Base-by-base conservation (phyloP, 1,284 basidiomycete genomes). In the Somion occarium region DNA sequence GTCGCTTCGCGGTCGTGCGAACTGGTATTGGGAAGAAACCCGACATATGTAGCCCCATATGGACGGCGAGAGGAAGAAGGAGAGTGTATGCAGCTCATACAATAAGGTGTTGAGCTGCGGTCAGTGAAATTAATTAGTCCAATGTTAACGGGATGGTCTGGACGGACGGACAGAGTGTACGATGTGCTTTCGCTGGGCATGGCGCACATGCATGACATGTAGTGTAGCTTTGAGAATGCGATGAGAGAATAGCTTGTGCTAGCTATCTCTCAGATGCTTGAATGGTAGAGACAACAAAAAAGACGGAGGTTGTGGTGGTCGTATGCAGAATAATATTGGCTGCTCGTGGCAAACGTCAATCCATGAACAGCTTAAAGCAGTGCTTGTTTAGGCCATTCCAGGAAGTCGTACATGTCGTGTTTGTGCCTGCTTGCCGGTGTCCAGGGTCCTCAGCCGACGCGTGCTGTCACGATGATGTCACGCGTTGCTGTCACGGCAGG, bases 151-250 rank as follows among this genome's bases (percentile, higher is more conserved):
- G 24, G 41, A 43, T 23, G 26, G 42, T 7, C 26, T 19, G 34
- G 44, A 18, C 34, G 22, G 47, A 76, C 84, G 61, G 63, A 86
- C 87, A 38, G 86, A 83, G 62, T 78, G 71, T 61, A 90, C 76
- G 69, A 89, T 76, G 67, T 90, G 88, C 68, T 83, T 79, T 61
- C 87, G 76, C 68, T 88, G 86, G 59, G 76, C 82, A 82, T 86
- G 72, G 69, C 80, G 75, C 61, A 79, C 83, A 73, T 71, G 78
- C 85, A 87, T 87, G 76, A 72, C 82, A 85, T 83, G 70, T 73
- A 75, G 11, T n/a, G 13, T 22, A 24, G 27, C 37, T n/a, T 7
- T 34, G 15, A 34, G 30, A 7, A 15, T 7, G 30, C 7, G 30
- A 7, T 34, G 30, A 7, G 30, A 34, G 30, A 34, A n/a, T n/a